Percentiles rank a stretch among this genome's conserved stretches.
Conservation (phyloP, 2,329 filamentous ascomycete species). For the Colletotrichum cordylinicola region DNA sequence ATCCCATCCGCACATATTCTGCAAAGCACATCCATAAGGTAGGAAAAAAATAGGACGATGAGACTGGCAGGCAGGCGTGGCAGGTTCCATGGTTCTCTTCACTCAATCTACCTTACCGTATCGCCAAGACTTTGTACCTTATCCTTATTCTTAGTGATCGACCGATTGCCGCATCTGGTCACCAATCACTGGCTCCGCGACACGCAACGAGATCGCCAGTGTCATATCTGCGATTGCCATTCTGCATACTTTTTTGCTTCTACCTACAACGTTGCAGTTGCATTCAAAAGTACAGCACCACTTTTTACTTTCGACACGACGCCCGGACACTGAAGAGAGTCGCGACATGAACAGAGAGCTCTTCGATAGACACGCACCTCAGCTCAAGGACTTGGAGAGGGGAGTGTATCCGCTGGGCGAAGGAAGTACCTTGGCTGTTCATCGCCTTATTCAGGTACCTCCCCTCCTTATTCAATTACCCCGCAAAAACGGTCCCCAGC, state of each 20-base stretch:
- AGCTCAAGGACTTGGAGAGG: not conserved
- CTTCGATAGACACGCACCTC: not conserved
- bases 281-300: not conserved
- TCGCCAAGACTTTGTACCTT: conserved; percentile 4
- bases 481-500: not conserved
- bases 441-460: not conserved
- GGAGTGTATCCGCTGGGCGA: not conserved
- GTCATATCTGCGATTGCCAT: not conserved
- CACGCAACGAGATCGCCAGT: not conserved
- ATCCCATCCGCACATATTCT: not conserved
- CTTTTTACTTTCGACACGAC: not conserved
- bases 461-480: conserved; percentile 5
- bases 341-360: not conserved
- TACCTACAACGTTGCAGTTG: not conserved
- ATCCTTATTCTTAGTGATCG: conserved; percentile 10
- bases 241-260: not conserved
- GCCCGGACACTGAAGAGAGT: not conserved
- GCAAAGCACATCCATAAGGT: not conserved
- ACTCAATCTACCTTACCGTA: not conserved
- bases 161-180: conserved; percentile 4
- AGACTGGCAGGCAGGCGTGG: not conserved
- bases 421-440: not conserved
- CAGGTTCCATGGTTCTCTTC: not conserved
- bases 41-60: not conserved
- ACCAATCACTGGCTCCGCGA: not conserved